A percentile compares a stretch with the other conserved stretches of the same genome.
phyloP scores from a whole-genome alignment of 2,329 filamentous ascomycete species.

The Tolypocladium inflatum region DNA sequence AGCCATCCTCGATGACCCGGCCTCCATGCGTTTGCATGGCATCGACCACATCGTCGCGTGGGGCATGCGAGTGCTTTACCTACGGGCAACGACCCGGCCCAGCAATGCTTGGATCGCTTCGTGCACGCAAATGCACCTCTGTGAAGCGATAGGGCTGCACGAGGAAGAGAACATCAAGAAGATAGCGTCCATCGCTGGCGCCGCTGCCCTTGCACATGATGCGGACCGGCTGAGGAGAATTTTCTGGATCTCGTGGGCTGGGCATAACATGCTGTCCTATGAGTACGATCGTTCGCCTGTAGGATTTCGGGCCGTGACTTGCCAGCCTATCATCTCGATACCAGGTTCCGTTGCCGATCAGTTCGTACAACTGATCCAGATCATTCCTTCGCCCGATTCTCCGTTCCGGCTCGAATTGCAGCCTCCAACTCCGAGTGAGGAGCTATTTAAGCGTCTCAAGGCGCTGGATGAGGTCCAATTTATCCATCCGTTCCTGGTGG shows the following conservation, averaged over 20 bases:
- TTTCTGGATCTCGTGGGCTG: constrained; percentile 13
- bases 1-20: constrained; percentile 11
- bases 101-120: constrained; percentile 14
- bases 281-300: constrained; percentile 13
- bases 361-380: constrained; percentile 9
- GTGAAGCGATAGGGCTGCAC: constrained; percentile 12
- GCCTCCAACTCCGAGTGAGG: constrained; percentile 5
- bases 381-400: constrained; percentile 11
- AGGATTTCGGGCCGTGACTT: constrained; percentile 9
- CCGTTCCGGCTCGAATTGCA: constrained; percentile 8
- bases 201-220: constrained; percentile 7
- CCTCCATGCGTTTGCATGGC: constrained; percentile 8
- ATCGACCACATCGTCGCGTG: constrained; percentile 12
- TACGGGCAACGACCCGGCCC: constrained; percentile 11
- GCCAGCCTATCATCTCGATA: constrained; percentile 6
- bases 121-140: constrained; percentile 12
- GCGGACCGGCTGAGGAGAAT: constrained; percentile 10
- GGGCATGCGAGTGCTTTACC: constrained; percentile 10
- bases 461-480: constrained; percentile 5
- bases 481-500: constrained; percentile 9
- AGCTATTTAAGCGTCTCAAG: constrained; percentile 10
- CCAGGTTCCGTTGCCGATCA: constrained; percentile 11
- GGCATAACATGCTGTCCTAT: constrained; percentile 11
- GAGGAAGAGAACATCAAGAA: constrained; percentile 12
- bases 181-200: constrained; percentile 8